These are phyloP conservation scores for Vanrija pseudolonga DNA, from an alignment of 1,284 basidiomycete species.

Conservation along the genomic window DNA sequence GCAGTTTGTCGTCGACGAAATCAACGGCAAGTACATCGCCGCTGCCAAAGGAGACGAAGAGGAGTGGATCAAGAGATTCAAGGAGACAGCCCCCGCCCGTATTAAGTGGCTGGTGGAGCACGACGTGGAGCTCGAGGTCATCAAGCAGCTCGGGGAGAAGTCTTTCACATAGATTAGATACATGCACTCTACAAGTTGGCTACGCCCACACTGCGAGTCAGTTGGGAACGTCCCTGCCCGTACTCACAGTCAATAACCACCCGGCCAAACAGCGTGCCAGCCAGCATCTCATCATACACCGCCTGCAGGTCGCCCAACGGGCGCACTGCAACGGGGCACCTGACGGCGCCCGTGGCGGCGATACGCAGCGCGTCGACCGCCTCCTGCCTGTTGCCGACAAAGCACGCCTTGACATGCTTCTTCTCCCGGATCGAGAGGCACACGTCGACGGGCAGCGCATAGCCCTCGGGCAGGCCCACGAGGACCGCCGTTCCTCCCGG, in stretches of 20 bases:
- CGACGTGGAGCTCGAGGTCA: background rate
- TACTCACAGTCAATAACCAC: conserved; percentile 14
- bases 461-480: conserved; percentile 40
- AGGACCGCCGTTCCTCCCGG: conserved; percentile 57
- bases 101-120: background rate
- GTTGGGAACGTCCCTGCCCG: no score
- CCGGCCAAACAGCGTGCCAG: conserved; percentile 5
- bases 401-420: conserved; percentile 66
- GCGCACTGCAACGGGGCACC: conserved; percentile 56
- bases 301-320: conserved; percentile 55
- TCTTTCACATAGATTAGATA: no score
- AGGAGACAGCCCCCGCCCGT: background rate
- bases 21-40: background rate
- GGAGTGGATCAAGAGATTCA: background rate
- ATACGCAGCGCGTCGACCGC: conserved; percentile 68
- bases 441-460: conserved; percentile 53
- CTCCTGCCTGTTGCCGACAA: conserved; percentile 69
- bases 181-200: no score
- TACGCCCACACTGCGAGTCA: no score
- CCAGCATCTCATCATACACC: conserved; percentile 8
- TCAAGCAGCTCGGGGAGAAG: no score
- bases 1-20: background rate
- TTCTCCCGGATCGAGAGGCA: conserved; percentile 72
- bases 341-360: conserved; percentile 64
- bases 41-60: background rate